Evolutionary conservation across 1,284 basidiomycete species (phyloP).

Genomic region (Sanghuangporus baumii): DNA sequence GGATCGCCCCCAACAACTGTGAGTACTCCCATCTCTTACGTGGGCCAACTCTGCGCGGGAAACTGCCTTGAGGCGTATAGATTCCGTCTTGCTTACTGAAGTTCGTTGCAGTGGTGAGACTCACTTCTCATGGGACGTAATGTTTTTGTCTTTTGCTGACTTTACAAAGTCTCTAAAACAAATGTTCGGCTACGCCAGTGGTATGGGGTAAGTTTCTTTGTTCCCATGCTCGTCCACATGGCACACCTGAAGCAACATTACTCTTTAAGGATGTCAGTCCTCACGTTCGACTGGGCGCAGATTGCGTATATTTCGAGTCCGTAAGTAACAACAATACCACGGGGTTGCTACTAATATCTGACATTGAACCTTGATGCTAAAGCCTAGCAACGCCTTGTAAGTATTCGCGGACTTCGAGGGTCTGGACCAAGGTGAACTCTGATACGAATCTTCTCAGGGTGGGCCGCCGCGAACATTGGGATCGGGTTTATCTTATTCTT

Average conservation of each 20-base stretch:
- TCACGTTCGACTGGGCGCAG: constrained; percentile 22
- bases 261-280: constrained; percentile 16
- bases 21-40: background rate
- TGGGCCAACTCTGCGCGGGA: background rate
- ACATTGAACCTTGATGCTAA: background rate
- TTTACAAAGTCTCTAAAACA: constrained; percentile 14
- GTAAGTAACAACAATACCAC: constrained; percentile 7
- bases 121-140: background rate
- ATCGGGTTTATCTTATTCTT: constrained; percentile 75
- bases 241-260: background rate
- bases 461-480: constrained; percentile 78
- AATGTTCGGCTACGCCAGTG: constrained; percentile 17
- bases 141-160: background rate
- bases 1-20: constrained; percentile 29
- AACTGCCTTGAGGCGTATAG: background rate
- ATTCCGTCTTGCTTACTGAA: background rate
- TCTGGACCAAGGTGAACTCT: background rate
- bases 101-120: constrained; percentile 2
- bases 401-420: background rate
- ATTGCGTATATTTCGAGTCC: constrained; percentile 21
- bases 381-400: constrained; percentile 18
- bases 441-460: constrained; percentile 32
- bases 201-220: constrained; percentile 8
- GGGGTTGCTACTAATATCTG: background rate
- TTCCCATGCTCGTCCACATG: constrained; percentile 26